These are phyloP conservation scores for Mortierella antarctica DNA, from an alignment of 192 early-diverging fungal genomes.

Conservation along the genomic window DNA sequence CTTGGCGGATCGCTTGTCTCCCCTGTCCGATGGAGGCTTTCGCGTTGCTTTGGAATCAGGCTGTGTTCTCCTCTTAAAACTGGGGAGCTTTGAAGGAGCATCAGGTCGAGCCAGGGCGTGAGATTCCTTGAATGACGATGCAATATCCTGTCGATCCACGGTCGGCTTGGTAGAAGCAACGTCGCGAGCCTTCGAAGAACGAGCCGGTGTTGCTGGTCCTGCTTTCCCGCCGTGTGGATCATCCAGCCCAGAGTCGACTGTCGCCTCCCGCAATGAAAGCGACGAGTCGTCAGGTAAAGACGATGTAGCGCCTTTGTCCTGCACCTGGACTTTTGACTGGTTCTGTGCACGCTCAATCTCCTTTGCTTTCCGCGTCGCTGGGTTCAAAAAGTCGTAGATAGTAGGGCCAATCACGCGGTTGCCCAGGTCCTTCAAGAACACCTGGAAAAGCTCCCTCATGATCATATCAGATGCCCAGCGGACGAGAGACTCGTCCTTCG, in stretches of 20 bases:
- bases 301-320: not conserved
- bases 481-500: conserved; percentile 42
- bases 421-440: conserved; percentile 64
- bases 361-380: conserved; percentile 39
- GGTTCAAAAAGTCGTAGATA: conserved; percentile 63
- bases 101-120: conserved; percentile 6
- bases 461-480: conserved; percentile 57
- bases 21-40: conserved; percentile 20
- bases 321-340: conserved; percentile 8
- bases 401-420: conserved; percentile 60
- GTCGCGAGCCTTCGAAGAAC: not conserved
- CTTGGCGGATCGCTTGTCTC: conserved; percentile 10
- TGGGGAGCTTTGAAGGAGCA: conserved; percentile 48
- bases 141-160: conserved; percentile 6
- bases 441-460: conserved; percentile 59
- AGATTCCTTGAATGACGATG: not conserved
- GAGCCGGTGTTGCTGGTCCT: not conserved
- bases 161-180: not conserved
- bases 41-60: conserved; percentile 12
- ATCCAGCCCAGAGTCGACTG: conserved; percentile 14
- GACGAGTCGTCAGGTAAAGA: not conserved
- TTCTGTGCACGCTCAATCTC: conserved; percentile 14
- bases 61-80: conserved; percentile 56
- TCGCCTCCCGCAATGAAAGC: not conserved
- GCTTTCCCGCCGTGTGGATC: conserved; percentile 5